Conservation (phyloP, 306 rosid genomes). For the Crotalaria pallida region DNA sequence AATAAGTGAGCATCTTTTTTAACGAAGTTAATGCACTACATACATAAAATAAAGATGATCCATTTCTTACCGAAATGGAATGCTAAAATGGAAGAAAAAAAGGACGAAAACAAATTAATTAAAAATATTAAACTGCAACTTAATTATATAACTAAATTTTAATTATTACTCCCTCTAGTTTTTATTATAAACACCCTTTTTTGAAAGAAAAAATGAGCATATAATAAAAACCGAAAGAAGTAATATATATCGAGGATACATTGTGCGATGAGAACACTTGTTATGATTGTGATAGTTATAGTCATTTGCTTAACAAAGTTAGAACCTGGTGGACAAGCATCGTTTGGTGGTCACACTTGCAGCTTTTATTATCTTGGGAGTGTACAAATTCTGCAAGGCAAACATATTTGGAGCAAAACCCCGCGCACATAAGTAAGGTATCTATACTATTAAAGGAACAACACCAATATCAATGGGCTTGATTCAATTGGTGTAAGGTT, state of each 20-base stretch:
- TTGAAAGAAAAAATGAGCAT: too few relatives aligned
- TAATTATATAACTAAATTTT: background rate
- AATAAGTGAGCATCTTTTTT: background rate
- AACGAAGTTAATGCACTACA: background rate
- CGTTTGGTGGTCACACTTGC: background rate
- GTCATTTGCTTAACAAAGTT: background rate
- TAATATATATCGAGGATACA: too few relatives aligned
- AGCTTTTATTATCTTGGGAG: background rate
- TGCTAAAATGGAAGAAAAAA: background rate
- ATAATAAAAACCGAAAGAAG: too few relatives aligned
- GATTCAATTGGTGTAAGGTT: too few relatives aligned
- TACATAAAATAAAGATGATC: background rate
- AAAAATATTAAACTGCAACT: background rate
- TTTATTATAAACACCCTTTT: too few relatives aligned
- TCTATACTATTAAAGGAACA: background rate
- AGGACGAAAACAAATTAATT: background rate
- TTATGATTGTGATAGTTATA: background rate
- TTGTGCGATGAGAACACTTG: too few relatives aligned
- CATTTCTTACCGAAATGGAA: background rate
- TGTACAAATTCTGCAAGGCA: background rate
- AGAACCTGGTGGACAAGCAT: background rate
- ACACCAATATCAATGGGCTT: too few relatives aligned
- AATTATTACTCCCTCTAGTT: too few relatives aligned
- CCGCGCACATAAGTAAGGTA: background rate
- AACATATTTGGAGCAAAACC: background rate